A percentile compares a stretch with the other conserved stretches of the same genome.
These are phyloP conservation scores for Ophiostoma sp. DNA, from an alignment of 2,329 filamentous ascomycete species.

Conservation along the genomic window DNA sequence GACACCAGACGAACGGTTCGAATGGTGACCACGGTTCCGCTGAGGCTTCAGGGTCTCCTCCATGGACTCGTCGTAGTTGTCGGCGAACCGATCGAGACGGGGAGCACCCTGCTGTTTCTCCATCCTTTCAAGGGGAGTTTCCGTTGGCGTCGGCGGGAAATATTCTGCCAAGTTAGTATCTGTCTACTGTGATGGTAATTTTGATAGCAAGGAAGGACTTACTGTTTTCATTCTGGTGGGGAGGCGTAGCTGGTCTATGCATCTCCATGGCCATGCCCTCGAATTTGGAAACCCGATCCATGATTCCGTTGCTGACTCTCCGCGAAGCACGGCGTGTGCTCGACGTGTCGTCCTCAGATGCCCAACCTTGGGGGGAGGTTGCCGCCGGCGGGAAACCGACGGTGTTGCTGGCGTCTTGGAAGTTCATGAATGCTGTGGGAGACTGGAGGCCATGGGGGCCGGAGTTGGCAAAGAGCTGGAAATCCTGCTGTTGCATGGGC, in stretches of 20 bases:
- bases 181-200: neutral
- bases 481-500: slow-evolving; percentile 44
- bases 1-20: slow-evolving; percentile 50
- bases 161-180: slow-evolving; percentile 47
- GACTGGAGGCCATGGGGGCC: slow-evolving; percentile 49
- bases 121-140: slow-evolving; percentile 57
- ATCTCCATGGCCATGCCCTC: slow-evolving; percentile 52
- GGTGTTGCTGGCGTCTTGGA: slow-evolving; percentile 41
- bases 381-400: slow-evolving; percentile 32
- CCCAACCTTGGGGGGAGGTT: slow-evolving; percentile 48
- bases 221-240: slow-evolving; percentile 61
- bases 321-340: slow-evolving; percentile 46
- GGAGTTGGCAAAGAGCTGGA: slow-evolving; percentile 49
- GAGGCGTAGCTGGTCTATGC: slow-evolving; percentile 62
- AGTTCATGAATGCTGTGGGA: slow-evolving; percentile 49
- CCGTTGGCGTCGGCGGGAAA: slow-evolving; percentile 67
- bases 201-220: slow-evolving; percentile 37
- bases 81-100: slow-evolving; percentile 54
- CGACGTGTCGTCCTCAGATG: slow-evolving; percentile 50
- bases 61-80: slow-evolving; percentile 65
- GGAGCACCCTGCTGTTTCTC: slow-evolving; percentile 41
- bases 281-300: slow-evolving; percentile 61
- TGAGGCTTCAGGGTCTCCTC: slow-evolving; percentile 65
- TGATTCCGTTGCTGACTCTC: slow-evolving; percentile 61
- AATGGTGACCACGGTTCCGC: slow-evolving; percentile 36